These are phyloP conservation scores for Aspergillus egyptiacus DNA, from an alignment of 495 filamentous ascomycete genomes.

Conservation along the genomic window DNA sequence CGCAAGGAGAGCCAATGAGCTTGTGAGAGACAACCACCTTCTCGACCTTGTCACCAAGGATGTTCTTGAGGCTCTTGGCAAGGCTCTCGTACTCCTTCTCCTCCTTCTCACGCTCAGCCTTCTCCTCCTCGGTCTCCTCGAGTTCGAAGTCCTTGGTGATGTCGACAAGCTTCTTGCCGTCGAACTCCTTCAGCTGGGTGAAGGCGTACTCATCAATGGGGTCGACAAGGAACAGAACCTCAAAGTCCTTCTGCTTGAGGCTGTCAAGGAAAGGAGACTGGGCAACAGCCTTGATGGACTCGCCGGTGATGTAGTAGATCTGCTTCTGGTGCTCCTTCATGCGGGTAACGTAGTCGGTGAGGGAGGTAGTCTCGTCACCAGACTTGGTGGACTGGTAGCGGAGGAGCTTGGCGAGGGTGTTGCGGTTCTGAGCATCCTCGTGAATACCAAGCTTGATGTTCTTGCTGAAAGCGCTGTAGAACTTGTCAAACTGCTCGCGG, in stretches of 20 bases:
- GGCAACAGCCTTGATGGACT: conserved; percentile 94
- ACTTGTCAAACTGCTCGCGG: conserved; percentile 99
- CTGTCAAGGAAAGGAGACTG: conserved; percentile 99
- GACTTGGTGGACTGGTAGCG: conserved; percentile 99
- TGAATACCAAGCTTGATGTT: conserved; percentile 99
- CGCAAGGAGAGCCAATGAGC: conserved; percentile 89
- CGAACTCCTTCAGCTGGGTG: conserved; percentile 99
- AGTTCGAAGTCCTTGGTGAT: conserved; percentile 99
- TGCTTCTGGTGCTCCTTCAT: conserved; percentile 99
- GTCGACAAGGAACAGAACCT: conserved; percentile 98
- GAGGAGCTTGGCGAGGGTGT: conserved; percentile 90
- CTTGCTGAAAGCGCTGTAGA: conserved; percentile 99
- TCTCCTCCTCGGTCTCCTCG: conserved; percentile 99
- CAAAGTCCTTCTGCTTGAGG: conserved; percentile 99
- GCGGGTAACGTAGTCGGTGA: conserved; percentile 93
- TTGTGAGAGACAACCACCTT: conserved; percentile 99
- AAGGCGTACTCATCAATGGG: conserved; percentile 99
- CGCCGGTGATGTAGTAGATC: conserved; percentile 99
- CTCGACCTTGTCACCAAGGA: conserved; percentile 98
- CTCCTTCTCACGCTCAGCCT: conserved; percentile 89
- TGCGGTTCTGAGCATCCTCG: conserved; percentile 98
- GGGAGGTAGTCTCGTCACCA: conserved; percentile 89
- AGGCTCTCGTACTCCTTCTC: conserved; percentile 96
- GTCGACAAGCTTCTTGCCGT: conserved; percentile 99
- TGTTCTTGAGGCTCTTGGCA: conserved; percentile 95